Conservation (phyloP, 148 eudicot species). For the Rhododendron mucronatum region DNA sequence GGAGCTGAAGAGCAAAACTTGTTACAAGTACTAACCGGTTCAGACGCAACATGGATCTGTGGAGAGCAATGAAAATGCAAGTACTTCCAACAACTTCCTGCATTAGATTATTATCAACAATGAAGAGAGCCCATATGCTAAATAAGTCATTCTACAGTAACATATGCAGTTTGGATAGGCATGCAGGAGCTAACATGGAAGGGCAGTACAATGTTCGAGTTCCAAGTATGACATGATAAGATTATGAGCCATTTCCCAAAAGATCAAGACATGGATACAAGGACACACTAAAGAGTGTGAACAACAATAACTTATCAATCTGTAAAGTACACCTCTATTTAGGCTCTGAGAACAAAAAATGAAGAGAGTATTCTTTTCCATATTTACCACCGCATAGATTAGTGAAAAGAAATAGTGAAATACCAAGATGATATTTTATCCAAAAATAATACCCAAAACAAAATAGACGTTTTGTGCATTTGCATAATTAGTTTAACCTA, state of each 20-base stretch:
- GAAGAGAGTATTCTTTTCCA: neutral
- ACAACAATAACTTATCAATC: neutral
- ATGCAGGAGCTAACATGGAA: neutral
- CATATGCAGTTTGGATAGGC: neutral
- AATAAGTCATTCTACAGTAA: neutral
- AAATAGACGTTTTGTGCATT: neutral
- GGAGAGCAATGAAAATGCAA: constrained; percentile 73
- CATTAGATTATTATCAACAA: neutral
- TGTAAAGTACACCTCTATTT: neutral
- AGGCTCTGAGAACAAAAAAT: neutral
- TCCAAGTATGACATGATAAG: neutral
- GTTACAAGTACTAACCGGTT: constrained; percentile 55
- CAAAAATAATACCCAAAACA: neutral
- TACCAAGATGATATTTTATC: neutral
- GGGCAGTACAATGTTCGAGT: neutral
- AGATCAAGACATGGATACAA: neutral
- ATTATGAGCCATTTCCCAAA: neutral
- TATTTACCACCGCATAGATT: neutral
- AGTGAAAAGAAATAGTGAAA: neutral
- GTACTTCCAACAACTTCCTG: constrained; percentile 92
- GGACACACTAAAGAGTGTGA: neutral
- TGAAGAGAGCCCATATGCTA: neutral
- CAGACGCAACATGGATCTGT: constrained; percentile 81
- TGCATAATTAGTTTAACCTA: neutral
- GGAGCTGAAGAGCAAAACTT: neutral